Evolutionary conservation across 208 protist genomes (phyloP).

Genomic region (Trypanosoma caninum): DNA sequence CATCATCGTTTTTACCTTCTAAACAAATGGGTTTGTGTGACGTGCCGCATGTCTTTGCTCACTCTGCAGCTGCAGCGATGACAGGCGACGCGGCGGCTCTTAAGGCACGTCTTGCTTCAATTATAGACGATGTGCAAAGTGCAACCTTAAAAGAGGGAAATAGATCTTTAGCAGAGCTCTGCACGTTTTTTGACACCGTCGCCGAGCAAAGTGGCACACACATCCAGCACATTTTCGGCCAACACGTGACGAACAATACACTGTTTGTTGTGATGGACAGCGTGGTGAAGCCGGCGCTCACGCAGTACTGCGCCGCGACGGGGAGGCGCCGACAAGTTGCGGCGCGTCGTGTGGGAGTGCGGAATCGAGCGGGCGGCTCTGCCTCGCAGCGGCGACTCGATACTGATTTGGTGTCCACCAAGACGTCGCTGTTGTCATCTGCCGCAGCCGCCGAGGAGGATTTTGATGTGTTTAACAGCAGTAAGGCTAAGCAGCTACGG

Average conservation of each 20-base stretch:
- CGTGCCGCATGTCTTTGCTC: neutral
- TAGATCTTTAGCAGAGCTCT: slow-evolving; percentile 39
- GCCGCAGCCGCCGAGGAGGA: slow-evolving; percentile 12
- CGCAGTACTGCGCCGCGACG: slow-evolving; percentile 28
- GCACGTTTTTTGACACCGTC: slow-evolving; percentile 36
- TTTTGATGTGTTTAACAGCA: slow-evolving; percentile 10
- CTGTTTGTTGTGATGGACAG: slow-evolving; percentile 57
- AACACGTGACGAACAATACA: slow-evolving; percentile 74
- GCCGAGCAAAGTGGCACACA: slow-evolving; percentile 40
- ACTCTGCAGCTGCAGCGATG: neutral
- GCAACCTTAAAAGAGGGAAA: slow-evolving; percentile 32
- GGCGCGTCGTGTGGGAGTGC: neutral
- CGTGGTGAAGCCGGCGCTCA: slow-evolving; percentile 57
- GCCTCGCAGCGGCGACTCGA: slow-evolving; percentile 7
- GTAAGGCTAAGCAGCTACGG: slow-evolving; percentile 35
- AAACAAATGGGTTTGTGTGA: neutral
- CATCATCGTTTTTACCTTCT: neutral
- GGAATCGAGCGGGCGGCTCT: neutral
- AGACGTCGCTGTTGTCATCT: neutral
- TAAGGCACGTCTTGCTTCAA: slow-evolving; percentile 20
- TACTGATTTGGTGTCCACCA: neutral
- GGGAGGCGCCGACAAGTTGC: slow-evolving; percentile 5
- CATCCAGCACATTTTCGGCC: slow-evolving; percentile 55
- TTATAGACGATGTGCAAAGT: slow-evolving; percentile 26
- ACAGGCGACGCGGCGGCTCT: slow-evolving; percentile 1